Evolutionary conservation across 2,329 filamentous ascomycete genomes (phyloP).

Genomic region (Venturia carpophila): DNA sequence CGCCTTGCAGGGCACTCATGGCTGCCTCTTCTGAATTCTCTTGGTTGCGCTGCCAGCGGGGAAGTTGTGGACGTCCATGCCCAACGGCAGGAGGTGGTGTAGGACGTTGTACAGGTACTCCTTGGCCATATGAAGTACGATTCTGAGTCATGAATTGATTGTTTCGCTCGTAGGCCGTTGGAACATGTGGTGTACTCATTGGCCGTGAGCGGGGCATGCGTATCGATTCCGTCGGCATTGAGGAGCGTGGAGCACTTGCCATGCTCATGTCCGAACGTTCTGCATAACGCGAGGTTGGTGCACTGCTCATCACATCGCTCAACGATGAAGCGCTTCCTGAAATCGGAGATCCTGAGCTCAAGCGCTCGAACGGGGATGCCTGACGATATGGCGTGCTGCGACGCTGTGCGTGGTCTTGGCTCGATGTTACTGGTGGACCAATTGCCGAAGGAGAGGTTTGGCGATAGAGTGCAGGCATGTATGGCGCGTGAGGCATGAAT

Average conservation of each 20-base stretch:
- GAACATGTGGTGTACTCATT: not conserved
- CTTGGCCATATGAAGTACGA: conserved; percentile 1
- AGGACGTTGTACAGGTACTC: not conserved
- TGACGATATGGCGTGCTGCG: not conserved
- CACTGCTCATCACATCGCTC: conserved; percentile 1
- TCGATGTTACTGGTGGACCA: not conserved
- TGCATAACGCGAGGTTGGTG: not conserved
- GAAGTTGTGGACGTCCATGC: conserved; percentile 4
- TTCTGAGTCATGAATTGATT: conserved; percentile 1
- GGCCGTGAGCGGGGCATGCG: conserved; percentile 4
- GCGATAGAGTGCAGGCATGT: not conserved
- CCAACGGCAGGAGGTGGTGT: conserved; percentile 12
- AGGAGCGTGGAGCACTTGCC: not conserved
- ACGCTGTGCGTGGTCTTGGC: not conserved
- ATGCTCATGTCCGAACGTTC: not conserved
- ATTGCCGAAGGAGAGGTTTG: not conserved
- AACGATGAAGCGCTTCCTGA: not conserved
- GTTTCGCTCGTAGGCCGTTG: conserved; percentile 1
- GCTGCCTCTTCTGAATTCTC: conserved; percentile 15
- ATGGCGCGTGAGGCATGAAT: not conserved
- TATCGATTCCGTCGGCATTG: not conserved
- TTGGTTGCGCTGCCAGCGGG: conserved; percentile 11
- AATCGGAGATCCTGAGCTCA: conserved; percentile 3
- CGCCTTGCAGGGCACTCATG: conserved; percentile 8
- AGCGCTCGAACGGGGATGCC: not conserved